These are phyloP conservation scores for Termitomyces sp. DNA, from an alignment of 768 basidiomycete genomes.

Conservation along the genomic window DNA sequence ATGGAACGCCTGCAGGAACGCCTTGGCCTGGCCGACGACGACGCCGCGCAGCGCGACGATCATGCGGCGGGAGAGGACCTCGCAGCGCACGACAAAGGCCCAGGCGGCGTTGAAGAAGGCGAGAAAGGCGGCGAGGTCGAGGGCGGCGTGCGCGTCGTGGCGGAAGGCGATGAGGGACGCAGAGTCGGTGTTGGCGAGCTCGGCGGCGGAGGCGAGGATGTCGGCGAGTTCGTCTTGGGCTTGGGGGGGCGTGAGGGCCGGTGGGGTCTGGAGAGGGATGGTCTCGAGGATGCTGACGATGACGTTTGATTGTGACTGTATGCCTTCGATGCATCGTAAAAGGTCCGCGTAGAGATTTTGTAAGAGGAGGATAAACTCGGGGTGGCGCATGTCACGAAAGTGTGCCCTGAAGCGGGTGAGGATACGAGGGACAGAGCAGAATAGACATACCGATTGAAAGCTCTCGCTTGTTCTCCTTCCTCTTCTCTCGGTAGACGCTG, in stretches of 20 bases:
- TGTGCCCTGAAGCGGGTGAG: slow-evolving; percentile 44
- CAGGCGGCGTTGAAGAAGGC: slow-evolving; percentile 81
- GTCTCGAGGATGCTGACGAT: slow-evolving; percentile 54
- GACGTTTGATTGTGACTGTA: slow-evolving; percentile 54
- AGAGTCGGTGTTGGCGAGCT: slow-evolving; percentile 78
- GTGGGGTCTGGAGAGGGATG: too few species aligned
- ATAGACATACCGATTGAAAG: background rate
- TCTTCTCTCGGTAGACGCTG: slow-evolving; percentile 26
- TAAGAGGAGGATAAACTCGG: slow-evolving; percentile 61
- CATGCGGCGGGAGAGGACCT: slow-evolving; percentile 83
- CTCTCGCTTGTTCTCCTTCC: too few species aligned
- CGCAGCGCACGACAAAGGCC: slow-evolving; percentile 86
- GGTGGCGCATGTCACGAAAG: slow-evolving; percentile 62
- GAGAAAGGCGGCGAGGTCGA: slow-evolving; percentile 72
- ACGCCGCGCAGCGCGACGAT: slow-evolving; percentile 89
- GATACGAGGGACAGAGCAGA: background rate
- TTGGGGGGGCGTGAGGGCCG: slow-evolving; percentile 20
- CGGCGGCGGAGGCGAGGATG: slow-evolving; percentile 73
- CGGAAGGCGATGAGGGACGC: slow-evolving; percentile 76
- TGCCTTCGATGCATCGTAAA: slow-evolving; percentile 59
- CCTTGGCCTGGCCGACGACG: slow-evolving; percentile 84
- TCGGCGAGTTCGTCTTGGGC: slow-evolving; percentile 68
- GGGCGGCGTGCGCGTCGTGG: slow-evolving; percentile 70
- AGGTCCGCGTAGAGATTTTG: slow-evolving; percentile 56
- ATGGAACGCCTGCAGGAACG: slow-evolving; percentile 85